Evolutionary conservation across 2,329 filamentous ascomycete genomes (phyloP), one percentile per base, ranked within the genome.

Genomic region (Botrytis cinerea): DNA sequence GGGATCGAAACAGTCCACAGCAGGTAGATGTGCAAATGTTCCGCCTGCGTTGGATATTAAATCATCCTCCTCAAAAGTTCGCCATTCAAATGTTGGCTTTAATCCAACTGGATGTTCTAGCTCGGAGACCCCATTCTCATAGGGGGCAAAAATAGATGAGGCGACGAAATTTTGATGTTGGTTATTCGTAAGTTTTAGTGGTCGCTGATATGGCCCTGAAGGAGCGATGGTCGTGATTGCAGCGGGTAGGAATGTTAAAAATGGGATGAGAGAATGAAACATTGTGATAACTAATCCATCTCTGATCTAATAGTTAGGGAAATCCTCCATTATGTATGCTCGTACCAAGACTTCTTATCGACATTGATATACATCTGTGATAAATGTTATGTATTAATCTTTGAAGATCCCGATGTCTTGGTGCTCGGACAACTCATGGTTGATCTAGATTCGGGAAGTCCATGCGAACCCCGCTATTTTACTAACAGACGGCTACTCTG

Each of bases 21-120:
- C 79, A 40, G 75, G 72, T n/a, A 80, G 77, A 70, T 80, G 79
- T 9, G 76, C 77, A 61, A 80, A 80, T 18, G 79, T 80, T n/a
- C 75, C 74, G 28, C 64, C 25, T 71, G 73, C 40, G 20, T 68
- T 60, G 10, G 51, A 66, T 35, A 72, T 45, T 48, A 48, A 8
- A 68, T 60, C 71, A 4, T 72, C 72, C 7, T 76, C 75, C 32
- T 28, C 71, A 72, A 62, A 72, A 25, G 71, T 68, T n/a, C 71
- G 48, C 71, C 71, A 72, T 48, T 72, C 74, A 61, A 73, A 79
- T 64, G 74, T 75, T 16, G 79, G 79, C 2, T 75, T 73, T 8
- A 79, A n/a, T 7, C 74, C 74, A 25, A 77, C 72, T 8, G 76
- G 76, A 1, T 69, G 69, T 18, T 71, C 72, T 7, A 64, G 16